Conservation (phyloP, 345 rosid genomes). For the Salix caprea region DNA sequence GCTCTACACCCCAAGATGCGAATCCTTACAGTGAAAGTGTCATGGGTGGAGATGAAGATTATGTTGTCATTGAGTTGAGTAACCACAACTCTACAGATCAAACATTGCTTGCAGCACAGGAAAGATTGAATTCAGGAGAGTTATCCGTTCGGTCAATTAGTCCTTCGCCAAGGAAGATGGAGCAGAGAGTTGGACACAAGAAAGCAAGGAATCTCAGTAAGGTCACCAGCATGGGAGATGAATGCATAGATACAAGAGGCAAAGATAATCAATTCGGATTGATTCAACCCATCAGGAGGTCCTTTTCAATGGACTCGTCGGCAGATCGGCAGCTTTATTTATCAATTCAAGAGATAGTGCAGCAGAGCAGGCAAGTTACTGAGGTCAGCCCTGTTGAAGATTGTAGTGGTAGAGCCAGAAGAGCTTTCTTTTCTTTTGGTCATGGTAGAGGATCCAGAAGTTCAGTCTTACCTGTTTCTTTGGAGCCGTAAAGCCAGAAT, state of each 20-base stretch:
- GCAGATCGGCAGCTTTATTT: conserved; percentile 51
- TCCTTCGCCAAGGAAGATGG: conserved; percentile 38
- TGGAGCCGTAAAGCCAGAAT: conserved; percentile 38
- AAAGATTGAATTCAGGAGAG: conserved; percentile 39
- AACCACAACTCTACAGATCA: conserved; percentile 18
- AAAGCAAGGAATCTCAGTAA: conserved; percentile 41
- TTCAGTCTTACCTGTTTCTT: conserved; percentile 57
- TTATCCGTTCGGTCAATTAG: conserved; percentile 17
- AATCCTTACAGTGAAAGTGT: conserved; percentile 20
- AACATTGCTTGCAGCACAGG: conserved; percentile 41
- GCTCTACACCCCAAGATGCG: conserved; percentile 45
- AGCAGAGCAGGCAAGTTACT: conserved; percentile 33
- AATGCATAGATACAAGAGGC: conserved; percentile 63
- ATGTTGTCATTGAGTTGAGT: conserved; percentile 68
- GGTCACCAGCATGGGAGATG: conserved; percentile 82
- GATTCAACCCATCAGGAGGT: conserved; percentile 72
- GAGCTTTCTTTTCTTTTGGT: conserved; percentile 70
- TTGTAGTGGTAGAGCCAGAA: conserved; percentile 47
- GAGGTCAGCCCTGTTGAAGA: conserved; percentile 42
- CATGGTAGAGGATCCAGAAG: conserved; percentile 63
- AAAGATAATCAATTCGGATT: conserved; percentile 47
- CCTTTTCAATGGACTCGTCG: conserved; percentile 85
- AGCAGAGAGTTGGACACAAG: conserved; percentile 32
- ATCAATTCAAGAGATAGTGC: conserved; percentile 57
- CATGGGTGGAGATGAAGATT: conserved; percentile 51